phyloP scores from a whole-genome alignment of 2,329 filamentous ascomycete species.

The Aureobasidium sp. region DNA sequence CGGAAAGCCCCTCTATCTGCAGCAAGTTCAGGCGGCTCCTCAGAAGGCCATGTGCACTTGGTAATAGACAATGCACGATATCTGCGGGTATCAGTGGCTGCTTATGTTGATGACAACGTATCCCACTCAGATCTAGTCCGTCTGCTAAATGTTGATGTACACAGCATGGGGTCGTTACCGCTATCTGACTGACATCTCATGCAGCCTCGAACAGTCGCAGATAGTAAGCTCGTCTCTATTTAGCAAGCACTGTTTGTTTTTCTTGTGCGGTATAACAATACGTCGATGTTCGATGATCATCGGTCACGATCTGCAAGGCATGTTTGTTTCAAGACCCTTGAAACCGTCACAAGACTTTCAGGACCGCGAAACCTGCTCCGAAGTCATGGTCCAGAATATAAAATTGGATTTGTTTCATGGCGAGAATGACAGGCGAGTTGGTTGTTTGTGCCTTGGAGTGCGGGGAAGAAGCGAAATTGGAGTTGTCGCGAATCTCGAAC shows the following conservation, averaged over 20 bases:
- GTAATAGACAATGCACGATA: not conserved
- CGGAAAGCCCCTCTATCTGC: too few relatives aligned
- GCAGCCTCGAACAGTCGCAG: not conserved
- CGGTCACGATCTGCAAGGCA: not conserved
- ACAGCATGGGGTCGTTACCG: not conserved
- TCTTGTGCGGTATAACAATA: not conserved
- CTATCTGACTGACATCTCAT: not conserved
- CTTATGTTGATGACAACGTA: not conserved
- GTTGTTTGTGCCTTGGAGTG: not conserved
- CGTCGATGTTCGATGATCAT: not conserved
- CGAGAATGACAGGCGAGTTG: not conserved
- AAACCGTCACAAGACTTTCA: not conserved
- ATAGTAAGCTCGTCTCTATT: not conserved
- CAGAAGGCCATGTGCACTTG: too few relatives aligned
- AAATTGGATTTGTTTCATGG: not conserved
- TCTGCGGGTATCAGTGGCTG: too few relatives aligned
- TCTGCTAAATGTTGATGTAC: not conserved
- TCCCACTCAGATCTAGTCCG: not conserved
- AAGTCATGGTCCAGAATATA: not conserved
- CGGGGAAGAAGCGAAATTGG: conserved; percentile 4
- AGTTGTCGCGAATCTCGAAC: not conserved
- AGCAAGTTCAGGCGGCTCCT: too few relatives aligned
- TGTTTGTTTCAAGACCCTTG: not conserved
- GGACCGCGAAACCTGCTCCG: not conserved
- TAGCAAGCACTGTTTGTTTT: not conserved